Conservation (phyloP, 2,329 filamentous ascomycete species). For the Pseudogymnoascus pannorum region DNA sequence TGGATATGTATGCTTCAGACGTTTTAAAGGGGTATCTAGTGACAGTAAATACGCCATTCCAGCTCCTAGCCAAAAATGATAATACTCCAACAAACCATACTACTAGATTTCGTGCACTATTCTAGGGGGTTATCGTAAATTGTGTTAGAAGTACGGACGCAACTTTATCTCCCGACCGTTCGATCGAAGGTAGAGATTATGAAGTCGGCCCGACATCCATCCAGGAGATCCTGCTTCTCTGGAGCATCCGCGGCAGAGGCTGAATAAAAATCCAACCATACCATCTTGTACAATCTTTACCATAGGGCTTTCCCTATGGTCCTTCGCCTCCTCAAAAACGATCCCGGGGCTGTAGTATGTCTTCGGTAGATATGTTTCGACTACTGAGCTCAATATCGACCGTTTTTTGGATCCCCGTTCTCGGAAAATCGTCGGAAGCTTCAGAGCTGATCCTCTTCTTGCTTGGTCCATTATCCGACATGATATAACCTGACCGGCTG, state of each 20-base stretch:
- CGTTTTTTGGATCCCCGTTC: background rate
- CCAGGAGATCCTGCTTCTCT: background rate
- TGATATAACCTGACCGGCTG: conserved; percentile 1
- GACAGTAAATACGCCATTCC: conserved; percentile 2
- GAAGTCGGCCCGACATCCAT: background rate
- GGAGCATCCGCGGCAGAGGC: background rate
- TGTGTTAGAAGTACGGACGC: background rate
- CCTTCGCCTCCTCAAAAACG: background rate
- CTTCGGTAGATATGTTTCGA: conserved; percentile 3
- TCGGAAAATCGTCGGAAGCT: background rate
- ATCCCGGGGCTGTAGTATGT: background rate
- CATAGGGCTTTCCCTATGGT: background rate
- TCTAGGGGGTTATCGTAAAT: background rate
- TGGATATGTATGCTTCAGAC: background rate
- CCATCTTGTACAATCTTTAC: background rate
- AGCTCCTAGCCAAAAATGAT: background rate
- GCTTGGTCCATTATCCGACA: background rate
- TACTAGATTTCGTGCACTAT: background rate
- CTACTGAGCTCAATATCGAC: conserved; percentile 11
- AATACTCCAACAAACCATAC: background rate
- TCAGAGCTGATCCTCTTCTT: background rate
- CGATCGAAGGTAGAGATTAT: background rate
- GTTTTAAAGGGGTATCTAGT: background rate
- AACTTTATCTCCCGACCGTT: background rate
- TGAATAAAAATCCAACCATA: background rate